A percentile compares a stretch with the other conserved stretches of the same genome.
Evolutionary conservation across 2,329 filamentous ascomycete species (phyloP).

Genomic region (Penicillium sp.): DNA sequence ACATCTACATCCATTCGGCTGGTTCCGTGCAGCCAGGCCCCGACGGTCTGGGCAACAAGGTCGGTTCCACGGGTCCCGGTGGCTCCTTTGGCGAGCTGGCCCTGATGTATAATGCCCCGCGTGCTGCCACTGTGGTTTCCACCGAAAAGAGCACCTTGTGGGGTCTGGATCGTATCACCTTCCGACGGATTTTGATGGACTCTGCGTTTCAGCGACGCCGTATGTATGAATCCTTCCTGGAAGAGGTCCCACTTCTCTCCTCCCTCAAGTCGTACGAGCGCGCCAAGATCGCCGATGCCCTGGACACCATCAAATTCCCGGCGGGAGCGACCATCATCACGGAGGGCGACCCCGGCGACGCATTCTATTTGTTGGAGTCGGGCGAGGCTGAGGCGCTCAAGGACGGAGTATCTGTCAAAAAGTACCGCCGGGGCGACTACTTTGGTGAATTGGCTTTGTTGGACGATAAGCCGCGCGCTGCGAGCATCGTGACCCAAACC

Average conservation of each 20-base stretch:
- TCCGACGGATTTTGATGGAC: slow-evolving; percentile 97
- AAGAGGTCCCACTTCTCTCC: slow-evolving; percentile 81
- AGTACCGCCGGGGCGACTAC: slow-evolving; percentile 88
- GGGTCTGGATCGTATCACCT: slow-evolving; percentile 92
- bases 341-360: slow-evolving; percentile 85
- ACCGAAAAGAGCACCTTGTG: slow-evolving; percentile 79
- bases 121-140: slow-evolving; percentile 88
- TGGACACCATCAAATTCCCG: slow-evolving; percentile 84
- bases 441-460: slow-evolving; percentile 93
- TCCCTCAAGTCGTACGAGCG: slow-evolving; percentile 87
- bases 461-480: slow-evolving; percentile 88
- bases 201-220: slow-evolving; percentile 91
- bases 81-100: slow-evolving; percentile 95
- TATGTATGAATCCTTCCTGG: slow-evolving; percentile 95
- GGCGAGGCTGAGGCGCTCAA: slow-evolving; percentile 87
- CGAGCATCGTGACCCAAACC: slow-evolving; percentile 75
- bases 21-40: slow-evolving; percentile 74
- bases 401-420: slow-evolving; percentile 67
- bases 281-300: slow-evolving; percentile 92
- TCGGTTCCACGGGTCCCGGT: slow-evolving; percentile 75
- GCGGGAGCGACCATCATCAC: slow-evolving; percentile 77
- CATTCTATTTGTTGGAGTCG: slow-evolving; percentile 84
- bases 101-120: slow-evolving; percentile 97
- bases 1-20: slow-evolving; percentile 78
- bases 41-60: slow-evolving; percentile 77